Base-by-base conservation (phyloP, 306 rosid species). In the Lotus japonicus region DNA sequence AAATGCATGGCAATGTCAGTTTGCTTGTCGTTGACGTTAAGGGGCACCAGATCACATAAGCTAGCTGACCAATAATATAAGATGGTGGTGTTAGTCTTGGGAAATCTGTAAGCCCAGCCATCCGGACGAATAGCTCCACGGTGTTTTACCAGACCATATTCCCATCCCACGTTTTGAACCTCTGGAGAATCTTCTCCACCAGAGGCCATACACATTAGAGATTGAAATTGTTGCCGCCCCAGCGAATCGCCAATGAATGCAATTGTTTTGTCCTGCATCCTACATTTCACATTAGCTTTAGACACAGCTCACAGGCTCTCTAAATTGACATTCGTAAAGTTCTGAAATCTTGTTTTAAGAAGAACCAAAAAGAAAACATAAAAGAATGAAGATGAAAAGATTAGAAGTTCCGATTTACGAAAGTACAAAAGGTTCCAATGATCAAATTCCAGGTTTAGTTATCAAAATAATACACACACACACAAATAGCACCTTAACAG, bases 51-150 rank as follows among this genome's bases (percentile, higher is more conserved):
- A 79, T 95, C 96, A 49, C 84, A 76, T 60, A 95, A 86, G 79
- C 92, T 95, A 48, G 92, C 97, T 21, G 97, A 90, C 99, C 97
- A 95, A 75, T 90, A 90, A 70, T 90, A 90, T 53, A 90, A 82
- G 70, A 95, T 84, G 53, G 97, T 95, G 50, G 97, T 82, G 72
- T 95, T 88, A 17, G 95, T 95, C 53, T 76, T 57, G 13, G 84
- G 79, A 79, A 95, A 95, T 58, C 92, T 81, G 77, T 90, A 95
- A 54, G 94, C 99, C 89, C 96, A 95, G 28, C 99, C 99, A 68
- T 90, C 89, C 0, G 97, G 99, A 72, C 95, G 97, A 72, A 88
- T 81, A 57, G 96, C 95, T 72, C 96, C 88, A 0, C 83, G 88
- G 31, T 67, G 85, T 80, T 88, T 90, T 57, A 86, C 91, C 18